These are phyloP conservation scores for Corchorus capsularis DNA, from an alignment of 345 rosid genomes.

Conservation along the genomic window DNA sequence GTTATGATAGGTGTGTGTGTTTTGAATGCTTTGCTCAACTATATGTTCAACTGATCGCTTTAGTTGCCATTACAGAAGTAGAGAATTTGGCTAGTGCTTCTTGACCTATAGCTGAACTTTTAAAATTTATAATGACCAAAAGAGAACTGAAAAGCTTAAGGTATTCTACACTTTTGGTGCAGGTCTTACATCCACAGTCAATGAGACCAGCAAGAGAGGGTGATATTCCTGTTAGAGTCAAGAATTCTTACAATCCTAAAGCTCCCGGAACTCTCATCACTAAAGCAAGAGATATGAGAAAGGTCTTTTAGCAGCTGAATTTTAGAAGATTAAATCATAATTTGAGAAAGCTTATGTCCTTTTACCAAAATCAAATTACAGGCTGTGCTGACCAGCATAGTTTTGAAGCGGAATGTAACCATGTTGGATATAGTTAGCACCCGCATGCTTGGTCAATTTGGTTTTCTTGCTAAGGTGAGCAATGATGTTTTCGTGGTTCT, in stretches of 20 bases:
- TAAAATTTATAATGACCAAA: neutral
- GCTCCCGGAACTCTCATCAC: conserved; percentile 97
- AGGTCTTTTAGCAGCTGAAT: conserved; percentile 52
- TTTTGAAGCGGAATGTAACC: conserved; percentile 87
- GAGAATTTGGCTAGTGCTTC: neutral
- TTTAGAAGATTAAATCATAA: conserved; percentile 6
- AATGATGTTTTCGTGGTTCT: conserved; percentile 15
- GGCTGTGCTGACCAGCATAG: conserved; percentile 94
- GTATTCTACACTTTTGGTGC: neutral
- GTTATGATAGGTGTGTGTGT: neutral
- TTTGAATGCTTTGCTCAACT: neutral
- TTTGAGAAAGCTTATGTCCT: conserved; percentile 19
- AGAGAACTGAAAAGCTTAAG: neutral
- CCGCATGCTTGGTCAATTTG: conserved; percentile 95
- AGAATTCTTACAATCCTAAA: conserved; percentile 85
- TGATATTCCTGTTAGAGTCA: conserved; percentile 90
- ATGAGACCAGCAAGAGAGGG: conserved; percentile 98
- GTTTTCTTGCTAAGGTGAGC: conserved; percentile 87
- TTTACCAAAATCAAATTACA: conserved; percentile 28
- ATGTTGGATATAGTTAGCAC: conserved; percentile 94
- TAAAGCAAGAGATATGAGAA: conserved; percentile 74
- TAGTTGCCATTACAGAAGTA: neutral
- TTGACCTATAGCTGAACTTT: neutral
- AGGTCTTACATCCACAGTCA: conserved; percentile 94
- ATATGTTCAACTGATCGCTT: neutral